phyloP scores from a whole-genome alignment of 352 stramenopile genomes.

The Phytophthora agathidicida region DNA sequence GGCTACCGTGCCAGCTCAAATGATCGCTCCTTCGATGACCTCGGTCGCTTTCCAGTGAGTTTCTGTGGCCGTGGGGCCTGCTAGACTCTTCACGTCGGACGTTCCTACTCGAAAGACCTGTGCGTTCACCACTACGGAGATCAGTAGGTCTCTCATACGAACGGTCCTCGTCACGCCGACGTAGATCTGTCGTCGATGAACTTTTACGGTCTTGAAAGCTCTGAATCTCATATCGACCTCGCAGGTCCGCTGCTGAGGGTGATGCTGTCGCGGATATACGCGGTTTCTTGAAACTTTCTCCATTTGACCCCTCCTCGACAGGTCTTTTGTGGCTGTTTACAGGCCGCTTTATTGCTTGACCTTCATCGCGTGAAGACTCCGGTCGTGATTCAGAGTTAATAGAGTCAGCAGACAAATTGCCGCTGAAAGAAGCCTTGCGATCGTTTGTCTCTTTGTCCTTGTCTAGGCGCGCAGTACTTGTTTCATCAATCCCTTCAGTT shows the following conservation, averaged over 20 bases:
- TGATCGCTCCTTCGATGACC: conserved; percentile 11
- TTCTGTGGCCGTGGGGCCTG: conserved; percentile 16
- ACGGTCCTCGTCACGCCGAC: conserved; percentile 14
- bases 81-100: conserved; percentile 9
- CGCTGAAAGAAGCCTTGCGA: background rate
- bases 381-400: conserved; percentile 9
- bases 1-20: background rate
- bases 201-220: conserved; percentile 23
- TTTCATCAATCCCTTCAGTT: background rate
- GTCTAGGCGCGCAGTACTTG: background rate
- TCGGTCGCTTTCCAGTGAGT: conserved; percentile 15
- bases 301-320: conserved; percentile 2
- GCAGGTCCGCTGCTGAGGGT: conserved; percentile 17
- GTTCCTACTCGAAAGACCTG: conserved; percentile 14
- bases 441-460: conserved; percentile 1
- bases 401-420: background rate
- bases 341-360: conserved; percentile 4
- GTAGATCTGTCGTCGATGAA: conserved; percentile 19
- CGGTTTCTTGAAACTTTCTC: conserved; percentile 22
- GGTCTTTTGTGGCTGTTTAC: conserved; percentile 30
- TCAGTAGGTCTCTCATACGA: conserved; percentile 10
- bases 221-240: conserved; percentile 29
- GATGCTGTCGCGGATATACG: conserved; percentile 10
- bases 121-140: conserved; percentile 1
- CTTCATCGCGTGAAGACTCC: conserved; percentile 4